Base-by-base conservation (phyloP, 2,329 filamentous ascomycete species). In the Fusarium miscanthi region DNA sequence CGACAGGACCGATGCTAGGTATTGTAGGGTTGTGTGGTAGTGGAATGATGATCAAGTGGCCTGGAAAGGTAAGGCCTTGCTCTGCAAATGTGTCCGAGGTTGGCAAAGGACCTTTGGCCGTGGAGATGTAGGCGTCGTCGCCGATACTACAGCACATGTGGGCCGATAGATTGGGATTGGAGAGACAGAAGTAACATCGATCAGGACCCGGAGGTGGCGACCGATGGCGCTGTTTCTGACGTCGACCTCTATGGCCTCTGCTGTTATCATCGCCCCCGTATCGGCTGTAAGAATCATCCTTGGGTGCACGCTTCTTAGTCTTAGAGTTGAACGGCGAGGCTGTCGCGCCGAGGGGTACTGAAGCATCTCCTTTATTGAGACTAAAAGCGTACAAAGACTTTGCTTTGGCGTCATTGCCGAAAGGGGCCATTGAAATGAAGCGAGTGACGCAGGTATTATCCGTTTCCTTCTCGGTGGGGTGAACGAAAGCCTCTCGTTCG, bases 161-260 rank as follows among this genome's bases (percentile, higher is more conserved):
- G 3, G 92, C 92, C 58, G 93, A 92, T 48, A 96, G 85, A 68
- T 92, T 92, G 10, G 93, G 90, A 80, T 97, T 98, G 10, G 94
- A 95, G 16, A 99, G 87, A 80, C 96, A 99, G 85, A 99, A 98
- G 85, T 96, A 99, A 83, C 96, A 99, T 77, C 92, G 88, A 58
- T 92, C 91, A 4, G 94, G 94, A 0, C 91, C 90, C 0, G 90
- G 90, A 11, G 89, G 90, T 17, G 91, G 90, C 10, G 86, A 77
- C 80, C 82, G 63, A 41, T 80, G 83, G 4, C 83, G 83, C 19
- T 85, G 85, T 76, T 87, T 87, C 46, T 83, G 81, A 14, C 83
- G 82, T 17, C 85, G 82, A 46, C 84, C 81, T 42, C 84, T 80
- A 37, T 84, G 82, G 40, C 82, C 76, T 51, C 85, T 81, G 51